Base-by-base conservation (phyloP, 2,329 filamentous ascomycete genomes). In the Rhynchosporium secalis region DNA sequence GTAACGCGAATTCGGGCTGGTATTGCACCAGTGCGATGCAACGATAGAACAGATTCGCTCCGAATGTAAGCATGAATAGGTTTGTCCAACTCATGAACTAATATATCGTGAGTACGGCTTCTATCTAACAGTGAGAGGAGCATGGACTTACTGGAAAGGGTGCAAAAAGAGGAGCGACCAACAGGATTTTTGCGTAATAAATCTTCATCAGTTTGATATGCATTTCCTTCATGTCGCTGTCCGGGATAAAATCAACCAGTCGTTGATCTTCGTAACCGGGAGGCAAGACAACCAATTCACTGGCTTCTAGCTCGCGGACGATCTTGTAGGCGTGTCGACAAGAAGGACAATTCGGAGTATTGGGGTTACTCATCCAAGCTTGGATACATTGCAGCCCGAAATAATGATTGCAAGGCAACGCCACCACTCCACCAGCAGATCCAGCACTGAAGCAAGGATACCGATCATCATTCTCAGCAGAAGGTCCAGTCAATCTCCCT, bases 1-100 rank as follows among this genome's bases (percentile, higher is more conserved):
- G 36, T 20, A 36, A 36, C 0, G 56, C 28, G 20, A 20, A 36
- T 15, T 9, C 6, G n/a, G 56, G 33, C 20, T 6, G 3, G 6
- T 15, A 12, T 26, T 26, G 36, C 28, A 31, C 9, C 15, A 51
- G 46, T n/a, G 49, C 33, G n/a, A 58, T 58, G 45, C 33, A 31
- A 26, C 4, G n/a, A 26, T 49, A 52, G 20, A 58, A 62, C 1
- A 47, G 9, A 13, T 15, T 40, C 2, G 55, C 47, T n/a, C 54
- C 60, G 38, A 56, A 28, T 10, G 60, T 62, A 15, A 52, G 8
- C 38, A 58, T 40, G 28, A 28, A 40, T 4, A 58, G 1, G 20
- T 62, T 62, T 5, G 55, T 58, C 47, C 60, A 58, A 46, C 54
- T 62, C 4, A 20, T 15, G 41, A 38, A 62, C 41, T 41, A 41